Evolutionary conservation across 257 asterid genomes (phyloP).

Genomic region (Nicotiana obtusifolia): DNA sequence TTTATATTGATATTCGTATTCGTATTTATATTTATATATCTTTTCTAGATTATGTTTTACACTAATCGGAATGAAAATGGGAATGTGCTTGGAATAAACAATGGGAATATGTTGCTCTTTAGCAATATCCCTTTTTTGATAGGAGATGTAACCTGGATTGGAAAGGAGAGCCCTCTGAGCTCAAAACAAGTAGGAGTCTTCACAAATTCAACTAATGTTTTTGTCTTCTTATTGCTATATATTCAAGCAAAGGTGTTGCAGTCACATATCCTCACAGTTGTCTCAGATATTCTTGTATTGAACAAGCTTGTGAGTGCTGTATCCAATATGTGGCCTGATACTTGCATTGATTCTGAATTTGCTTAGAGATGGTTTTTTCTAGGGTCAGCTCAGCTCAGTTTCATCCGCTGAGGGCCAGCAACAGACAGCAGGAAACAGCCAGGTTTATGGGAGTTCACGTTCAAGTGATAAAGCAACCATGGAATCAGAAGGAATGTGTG

Average conservation of each 20-base stretch:
- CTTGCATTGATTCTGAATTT: background rate
- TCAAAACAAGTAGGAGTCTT: background rate
- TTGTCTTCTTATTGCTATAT: background rate
- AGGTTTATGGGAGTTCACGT: conserved; percentile 40
- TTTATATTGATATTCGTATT: too few relatives aligned
- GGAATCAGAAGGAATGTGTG: conserved; percentile 52
- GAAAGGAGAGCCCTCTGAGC: too few relatives aligned
- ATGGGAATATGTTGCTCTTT: background rate
- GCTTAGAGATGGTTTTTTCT: conserved; percentile 22
- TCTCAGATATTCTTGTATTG: background rate
- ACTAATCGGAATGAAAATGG: too few relatives aligned
- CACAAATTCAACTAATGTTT: background rate
- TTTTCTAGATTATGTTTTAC: too few relatives aligned
- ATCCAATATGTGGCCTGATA: background rate
- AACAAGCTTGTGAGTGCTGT: background rate
- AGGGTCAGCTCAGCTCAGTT: conserved; percentile 77
- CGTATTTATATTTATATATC: too few relatives aligned
- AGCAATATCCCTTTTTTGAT: background rate
- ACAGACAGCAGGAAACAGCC: conserved; percentile 51
- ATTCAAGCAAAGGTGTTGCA: background rate
- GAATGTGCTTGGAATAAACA: too few relatives aligned
- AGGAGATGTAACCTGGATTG: background rate
- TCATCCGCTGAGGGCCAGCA: conserved; percentile 62
- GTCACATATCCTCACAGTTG: background rate
- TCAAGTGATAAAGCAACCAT: conserved; percentile 41